A percentile compares a stretch with the other conserved stretches of the same genome.
Evolutionary conservation across 441 rosid genomes (phyloP).

Genomic region (Bocquillonia castaneifolia): DNA sequence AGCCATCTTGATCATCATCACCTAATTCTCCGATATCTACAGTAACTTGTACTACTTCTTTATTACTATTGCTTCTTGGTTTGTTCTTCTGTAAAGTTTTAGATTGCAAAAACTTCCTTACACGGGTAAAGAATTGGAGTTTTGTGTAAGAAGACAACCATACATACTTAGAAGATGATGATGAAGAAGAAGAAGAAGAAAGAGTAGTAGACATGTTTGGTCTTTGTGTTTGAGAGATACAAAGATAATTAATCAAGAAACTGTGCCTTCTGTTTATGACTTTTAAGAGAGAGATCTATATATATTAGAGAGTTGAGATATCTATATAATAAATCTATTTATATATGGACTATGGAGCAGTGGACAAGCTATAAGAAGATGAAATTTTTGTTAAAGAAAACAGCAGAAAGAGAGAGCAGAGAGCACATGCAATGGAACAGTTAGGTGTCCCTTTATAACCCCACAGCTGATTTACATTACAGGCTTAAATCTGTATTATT

Average conservation of each 20-base stretch:
- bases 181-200: conserved; percentile 28
- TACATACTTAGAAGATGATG: conserved; percentile 35
- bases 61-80: not conserved
- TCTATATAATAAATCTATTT: too few species aligned
- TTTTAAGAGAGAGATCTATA: not conserved
- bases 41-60: not conserved
- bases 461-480: not conserved
- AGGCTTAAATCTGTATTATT: not conserved
- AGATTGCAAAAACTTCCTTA: conserved; percentile 52
- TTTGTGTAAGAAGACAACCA: conserved; percentile 41
- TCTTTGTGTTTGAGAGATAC: conserved; percentile 32
- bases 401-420: not conserved
- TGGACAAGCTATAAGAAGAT: too few species aligned
- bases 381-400: too few species aligned
- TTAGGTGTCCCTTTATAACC: conserved; percentile 27
- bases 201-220: conserved; percentile 29
- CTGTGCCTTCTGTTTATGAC: conserved; percentile 14
- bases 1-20: conserved; percentile 8
- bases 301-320: too few species aligned
- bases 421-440: conserved; percentile 40
- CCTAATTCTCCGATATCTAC: not conserved
- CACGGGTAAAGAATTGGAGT: conserved; percentile 48
- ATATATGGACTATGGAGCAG: conserved; percentile 7
- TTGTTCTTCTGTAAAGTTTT: conserved; percentile 36
- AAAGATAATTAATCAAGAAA: conserved; percentile 21